Conservation (phyloP, 257 asterid species). For the Ehretia macrophylla region DNA sequence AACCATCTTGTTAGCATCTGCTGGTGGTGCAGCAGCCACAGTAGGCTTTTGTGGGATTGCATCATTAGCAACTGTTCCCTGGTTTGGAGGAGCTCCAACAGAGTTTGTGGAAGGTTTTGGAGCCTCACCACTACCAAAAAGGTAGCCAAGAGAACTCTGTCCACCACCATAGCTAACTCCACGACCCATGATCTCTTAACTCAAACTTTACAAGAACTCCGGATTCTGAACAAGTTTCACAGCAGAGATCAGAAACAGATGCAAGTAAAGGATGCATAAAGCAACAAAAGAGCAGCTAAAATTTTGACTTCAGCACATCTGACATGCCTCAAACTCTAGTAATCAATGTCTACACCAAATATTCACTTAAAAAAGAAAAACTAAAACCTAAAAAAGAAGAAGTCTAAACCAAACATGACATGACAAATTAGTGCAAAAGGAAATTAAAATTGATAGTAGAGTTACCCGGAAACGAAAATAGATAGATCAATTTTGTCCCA, state of each 20-base stretch:
- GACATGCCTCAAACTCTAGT: too few relatives aligned
- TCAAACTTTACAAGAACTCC: neutral
- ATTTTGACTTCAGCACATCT: too few relatives aligned
- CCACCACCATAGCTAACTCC: constrained; percentile 92
- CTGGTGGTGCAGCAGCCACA: constrained; percentile 36
- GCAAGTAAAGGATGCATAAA: neutral
- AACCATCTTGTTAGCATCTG: constrained; percentile 37
- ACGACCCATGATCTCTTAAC: constrained; percentile 56
- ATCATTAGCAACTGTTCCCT: constrained; percentile 27
- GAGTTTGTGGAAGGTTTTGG: constrained; percentile 48
- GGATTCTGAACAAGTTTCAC: neutral
- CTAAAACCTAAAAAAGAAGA: too few relatives aligned
- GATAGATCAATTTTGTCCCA: too few relatives aligned
- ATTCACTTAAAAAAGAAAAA: too few relatives aligned
- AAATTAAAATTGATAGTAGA: too few relatives aligned
- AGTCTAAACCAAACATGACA: too few relatives aligned
- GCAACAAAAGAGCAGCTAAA: neutral
- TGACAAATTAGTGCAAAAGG: too few relatives aligned
- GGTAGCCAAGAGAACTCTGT: constrained; percentile 85
- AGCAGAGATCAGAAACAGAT: neutral
- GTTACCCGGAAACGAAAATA: too few relatives aligned
- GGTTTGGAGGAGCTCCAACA: constrained; percentile 38
- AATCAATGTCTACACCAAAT: neutral
- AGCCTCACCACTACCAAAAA: constrained; percentile 68
- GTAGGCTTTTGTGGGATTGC: constrained; percentile 43